Evolutionary conservation across 2,329 filamentous ascomycete genomes (phyloP).

Genomic region (Alternaria atra): DNA sequence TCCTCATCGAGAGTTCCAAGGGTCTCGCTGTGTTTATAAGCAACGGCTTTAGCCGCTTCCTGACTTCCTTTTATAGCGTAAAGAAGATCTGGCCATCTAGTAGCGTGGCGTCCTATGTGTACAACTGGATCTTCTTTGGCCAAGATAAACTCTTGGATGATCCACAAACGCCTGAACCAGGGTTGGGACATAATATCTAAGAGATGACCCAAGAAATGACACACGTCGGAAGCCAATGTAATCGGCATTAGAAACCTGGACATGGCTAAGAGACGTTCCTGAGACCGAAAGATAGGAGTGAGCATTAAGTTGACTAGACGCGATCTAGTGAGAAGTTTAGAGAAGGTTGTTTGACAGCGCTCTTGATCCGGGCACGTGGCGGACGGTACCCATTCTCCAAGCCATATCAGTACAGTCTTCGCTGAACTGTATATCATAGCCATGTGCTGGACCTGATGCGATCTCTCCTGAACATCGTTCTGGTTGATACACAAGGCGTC

Average conservation of each 20-base stretch:
- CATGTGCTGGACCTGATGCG: background rate
- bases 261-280: background rate
- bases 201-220: background rate
- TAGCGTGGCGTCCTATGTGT: background rate
- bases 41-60: no score
- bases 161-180: background rate
- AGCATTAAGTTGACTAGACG: background rate
- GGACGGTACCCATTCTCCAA: background rate
- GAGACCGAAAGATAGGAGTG: no score
- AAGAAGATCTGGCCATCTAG: background rate
- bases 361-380: background rate
- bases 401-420: background rate
- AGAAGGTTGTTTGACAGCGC: background rate
- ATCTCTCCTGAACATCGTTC: background rate
- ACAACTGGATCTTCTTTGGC: background rate
- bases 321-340: background rate
- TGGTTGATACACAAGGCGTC: background rate
- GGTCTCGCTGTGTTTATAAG: no score
- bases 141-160: background rate
- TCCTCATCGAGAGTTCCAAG: no score
- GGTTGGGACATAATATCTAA: background rate
- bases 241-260: background rate
- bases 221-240: background rate
- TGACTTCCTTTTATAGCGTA: background rate
- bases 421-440: background rate